Conservation (phyloP, 2,329 filamentous ascomycete species). For the Cladosporium sphaerospermum region DNA sequence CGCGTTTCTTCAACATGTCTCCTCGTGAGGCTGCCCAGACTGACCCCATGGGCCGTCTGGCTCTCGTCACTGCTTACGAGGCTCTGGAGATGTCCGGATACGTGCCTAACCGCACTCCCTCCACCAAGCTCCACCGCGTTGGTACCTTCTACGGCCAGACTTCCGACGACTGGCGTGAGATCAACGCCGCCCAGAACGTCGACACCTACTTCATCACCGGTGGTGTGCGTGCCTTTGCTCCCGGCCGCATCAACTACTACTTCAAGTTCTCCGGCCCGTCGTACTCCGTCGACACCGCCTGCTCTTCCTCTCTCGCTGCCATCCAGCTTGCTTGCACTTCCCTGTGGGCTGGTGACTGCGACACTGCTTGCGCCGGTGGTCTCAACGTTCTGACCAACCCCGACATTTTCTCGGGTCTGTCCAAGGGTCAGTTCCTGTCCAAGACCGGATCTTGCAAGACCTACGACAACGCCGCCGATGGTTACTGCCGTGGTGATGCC, state of each 20-base stretch:
- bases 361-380: slow-evolving; percentile 74
- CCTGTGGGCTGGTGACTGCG: slow-evolving; percentile 68
- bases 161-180: slow-evolving; percentile 70
- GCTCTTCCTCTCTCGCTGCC: slow-evolving; percentile 66
- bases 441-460: slow-evolving; percentile 72
- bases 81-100: slow-evolving; percentile 77
- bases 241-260: slow-evolving; percentile 66
- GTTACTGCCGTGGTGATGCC: slow-evolving; percentile 74
- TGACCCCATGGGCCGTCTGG: slow-evolving; percentile 74
- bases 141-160: slow-evolving; percentile 71
- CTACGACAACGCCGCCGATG: slow-evolving; percentile 73
- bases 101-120: slow-evolving; percentile 64
- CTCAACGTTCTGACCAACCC: slow-evolving; percentile 74
- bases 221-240: slow-evolving; percentile 55
- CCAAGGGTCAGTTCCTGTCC: slow-evolving; percentile 70
- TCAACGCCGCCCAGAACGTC: slow-evolving; percentile 65
- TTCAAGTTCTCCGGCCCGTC: slow-evolving; percentile 71
- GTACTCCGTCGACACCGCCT: slow-evolving; percentile 70
- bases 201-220: slow-evolving; percentile 64
- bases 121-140: slow-evolving; percentile 58
- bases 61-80: slow-evolving; percentile 71
- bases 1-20: slow-evolving; percentile 84
- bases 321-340: slow-evolving; percentile 68
- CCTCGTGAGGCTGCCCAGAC: slow-evolving; percentile 73
- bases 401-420: slow-evolving; percentile 70